These are phyloP conservation scores for Bipolaris gigantea DNA, from an alignment of 2,329 filamentous ascomycete species.

Conservation along the genomic window DNA sequence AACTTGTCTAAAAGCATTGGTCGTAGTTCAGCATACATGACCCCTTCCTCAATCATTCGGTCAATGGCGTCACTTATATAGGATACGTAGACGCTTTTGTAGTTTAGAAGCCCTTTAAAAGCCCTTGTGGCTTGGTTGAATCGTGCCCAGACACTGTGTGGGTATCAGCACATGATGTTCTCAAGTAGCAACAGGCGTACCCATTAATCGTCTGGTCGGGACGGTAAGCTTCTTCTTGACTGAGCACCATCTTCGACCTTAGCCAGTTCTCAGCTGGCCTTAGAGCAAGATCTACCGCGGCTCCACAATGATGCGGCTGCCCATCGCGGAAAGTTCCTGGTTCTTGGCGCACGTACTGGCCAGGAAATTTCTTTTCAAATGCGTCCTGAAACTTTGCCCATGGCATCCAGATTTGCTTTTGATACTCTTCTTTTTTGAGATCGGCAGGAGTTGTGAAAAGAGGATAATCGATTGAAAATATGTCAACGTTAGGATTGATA, in stretches of 20 bases:
- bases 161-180: not conserved
- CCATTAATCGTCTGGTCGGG: slow-evolving; percentile 53
- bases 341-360: slow-evolving; percentile 13
- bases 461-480: slow-evolving; percentile 50
- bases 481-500: slow-evolving; percentile 32
- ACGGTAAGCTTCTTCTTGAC: slow-evolving; percentile 62
- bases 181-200: slow-evolving; percentile 46
- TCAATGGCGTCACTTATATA: slow-evolving; percentile 64
- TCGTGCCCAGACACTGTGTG: slow-evolving; percentile 54
- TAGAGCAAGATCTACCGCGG: slow-evolving; percentile 17
- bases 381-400: slow-evolving; percentile 49
- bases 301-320: slow-evolving; percentile 18
- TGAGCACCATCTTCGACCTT: slow-evolving; percentile 63
- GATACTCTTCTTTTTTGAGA: slow-evolving; percentile 22
- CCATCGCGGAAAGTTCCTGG: slow-evolving; percentile 3
- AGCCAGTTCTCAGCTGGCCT: slow-evolving; percentile 57
- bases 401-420: slow-evolving; percentile 46
- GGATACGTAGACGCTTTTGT: slow-evolving; percentile 62
- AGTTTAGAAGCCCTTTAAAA: slow-evolving; percentile 73
- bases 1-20: slow-evolving; percentile 70
- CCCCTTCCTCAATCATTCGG: slow-evolving; percentile 64
- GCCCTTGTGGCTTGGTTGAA: slow-evolving; percentile 71
- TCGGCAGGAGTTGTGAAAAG: slow-evolving; percentile 15
- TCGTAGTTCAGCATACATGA: slow-evolving; percentile 72
- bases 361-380: slow-evolving; percentile 43